A percentile compares a stretch with the other conserved stretches of the same genome.
Evolutionary conservation across 306 rosid species (phyloP).

Genomic region (Mimosa pudica): DNA sequence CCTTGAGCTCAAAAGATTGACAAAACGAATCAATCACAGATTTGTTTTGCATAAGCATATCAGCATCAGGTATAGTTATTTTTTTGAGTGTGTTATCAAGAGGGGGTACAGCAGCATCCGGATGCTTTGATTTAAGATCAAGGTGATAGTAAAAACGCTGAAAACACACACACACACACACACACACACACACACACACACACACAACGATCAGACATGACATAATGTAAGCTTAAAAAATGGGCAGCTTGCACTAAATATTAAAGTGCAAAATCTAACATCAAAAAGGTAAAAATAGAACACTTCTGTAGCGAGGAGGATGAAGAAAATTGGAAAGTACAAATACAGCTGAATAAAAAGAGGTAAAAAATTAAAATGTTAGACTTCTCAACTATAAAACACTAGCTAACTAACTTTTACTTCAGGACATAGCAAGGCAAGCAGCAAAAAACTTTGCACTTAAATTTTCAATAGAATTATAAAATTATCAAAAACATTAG

Average conservation of each 20-base stretch:
- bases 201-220: neutral
- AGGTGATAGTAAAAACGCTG: slow-evolving; percentile 77
- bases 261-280: neutral
- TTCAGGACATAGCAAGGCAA: neutral
- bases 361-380: slow-evolving; percentile 5
- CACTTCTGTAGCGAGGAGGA: neutral
- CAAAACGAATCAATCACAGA: slow-evolving; percentile 51
- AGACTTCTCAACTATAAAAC: neutral
- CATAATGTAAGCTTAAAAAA: neutral
- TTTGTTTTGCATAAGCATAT: slow-evolving; percentile 57
- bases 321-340: neutral
- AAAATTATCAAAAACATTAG: neutral
- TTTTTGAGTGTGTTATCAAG: slow-evolving; percentile 75
- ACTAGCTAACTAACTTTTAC: neutral
- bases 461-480: neutral
- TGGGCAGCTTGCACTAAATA: neutral
- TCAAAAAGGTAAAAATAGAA: slow-evolving; percentile 8
- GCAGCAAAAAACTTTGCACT: neutral
- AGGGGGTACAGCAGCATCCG: slow-evolving; percentile 75
- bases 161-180: slow-evolving; percentile 10
- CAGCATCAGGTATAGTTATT: slow-evolving; percentile 68
- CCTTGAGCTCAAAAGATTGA: slow-evolving; percentile 56
- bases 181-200: no score
- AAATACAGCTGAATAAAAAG: neutral
- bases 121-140: slow-evolving; percentile 78